Evolutionary conservation across 805 yeast genomes (phyloP).

Genomic region (Metschnikowia bowlesiae): DNA sequence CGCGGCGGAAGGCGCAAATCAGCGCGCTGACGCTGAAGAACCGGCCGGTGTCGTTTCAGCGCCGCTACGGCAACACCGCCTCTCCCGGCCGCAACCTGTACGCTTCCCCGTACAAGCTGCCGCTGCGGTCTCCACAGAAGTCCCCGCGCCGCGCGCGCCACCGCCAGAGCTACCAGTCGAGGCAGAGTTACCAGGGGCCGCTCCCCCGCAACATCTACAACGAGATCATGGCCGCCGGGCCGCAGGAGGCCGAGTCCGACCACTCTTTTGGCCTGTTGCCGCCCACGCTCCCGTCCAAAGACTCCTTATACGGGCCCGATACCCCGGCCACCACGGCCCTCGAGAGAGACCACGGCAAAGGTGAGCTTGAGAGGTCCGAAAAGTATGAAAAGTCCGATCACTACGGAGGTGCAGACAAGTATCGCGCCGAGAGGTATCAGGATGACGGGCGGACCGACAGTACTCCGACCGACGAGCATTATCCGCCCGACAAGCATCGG

Average conservation of each 20-base stretch:
- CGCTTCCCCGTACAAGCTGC: slow-evolving; percentile 28
- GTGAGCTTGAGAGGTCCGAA: slow-evolving; percentile 8
- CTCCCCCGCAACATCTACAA: slow-evolving; percentile 42
- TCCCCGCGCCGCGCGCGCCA: slow-evolving; percentile 19
- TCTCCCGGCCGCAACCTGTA: slow-evolving; percentile 19
- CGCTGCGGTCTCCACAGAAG: slow-evolving; percentile 16
- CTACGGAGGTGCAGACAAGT: not conserved
- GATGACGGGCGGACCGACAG: too few species aligned
- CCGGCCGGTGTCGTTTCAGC: slow-evolving; percentile 41
- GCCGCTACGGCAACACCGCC: slow-evolving; percentile 26
- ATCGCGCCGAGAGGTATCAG: not conserved
- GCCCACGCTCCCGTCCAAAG: slow-evolving; percentile 42
- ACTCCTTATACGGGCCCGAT: slow-evolving; percentile 17
- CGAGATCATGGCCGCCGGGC: slow-evolving; percentile 31
- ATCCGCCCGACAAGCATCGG: too few species aligned
- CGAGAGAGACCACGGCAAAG: slow-evolving; percentile 5
- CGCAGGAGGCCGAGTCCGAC: slow-evolving; percentile 1
- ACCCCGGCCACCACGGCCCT: slow-evolving; percentile 8
- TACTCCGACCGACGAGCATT: too few species aligned
- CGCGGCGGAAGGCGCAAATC: slow-evolving; percentile 26
- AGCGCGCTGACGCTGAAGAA: slow-evolving; percentile 30
- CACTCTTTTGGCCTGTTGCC: slow-evolving; percentile 27
- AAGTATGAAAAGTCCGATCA: not conserved
- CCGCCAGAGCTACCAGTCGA: slow-evolving; percentile 11
- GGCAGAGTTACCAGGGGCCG: slow-evolving; percentile 21